Evolutionary conservation across 2,329 filamentous ascomycete species (phyloP).

Genomic region (Penicillium sp.): DNA sequence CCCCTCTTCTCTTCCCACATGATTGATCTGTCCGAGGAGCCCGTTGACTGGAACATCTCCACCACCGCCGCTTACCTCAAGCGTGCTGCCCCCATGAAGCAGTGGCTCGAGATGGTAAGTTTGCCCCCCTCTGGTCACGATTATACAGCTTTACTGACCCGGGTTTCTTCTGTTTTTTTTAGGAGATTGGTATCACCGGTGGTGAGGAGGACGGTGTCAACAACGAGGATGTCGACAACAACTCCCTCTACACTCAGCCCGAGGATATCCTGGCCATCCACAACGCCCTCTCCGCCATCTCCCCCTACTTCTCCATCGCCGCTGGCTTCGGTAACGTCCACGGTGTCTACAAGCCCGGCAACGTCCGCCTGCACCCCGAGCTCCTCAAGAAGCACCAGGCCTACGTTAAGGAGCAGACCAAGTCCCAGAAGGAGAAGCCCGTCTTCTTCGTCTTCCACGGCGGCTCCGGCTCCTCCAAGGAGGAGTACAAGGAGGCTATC

Average conservation of each 20-base stretch:
- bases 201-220: constrained; percentile 98
- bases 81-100: constrained; percentile 92
- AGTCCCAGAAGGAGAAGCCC: constrained; percentile 71
- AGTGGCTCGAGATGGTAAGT: constrained; percentile 95
- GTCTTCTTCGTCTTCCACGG: constrained; percentile 99
- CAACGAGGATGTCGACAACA: constrained; percentile 97
- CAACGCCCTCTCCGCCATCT: constrained; percentile 77
- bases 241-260: constrained; percentile 93
- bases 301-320: constrained; percentile 94
- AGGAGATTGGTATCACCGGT: constrained; percentile 89
- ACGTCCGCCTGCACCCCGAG: constrained; percentile 94
- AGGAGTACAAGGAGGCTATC: constrained; percentile 87
- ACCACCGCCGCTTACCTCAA: constrained; percentile 91
- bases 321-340: constrained; percentile 99
- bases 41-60: constrained; percentile 81
- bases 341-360: constrained; percentile 97
- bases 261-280: constrained; percentile 93
- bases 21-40: constrained; percentile 95
- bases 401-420: constrained; percentile 76
- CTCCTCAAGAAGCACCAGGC: constrained; percentile 95
- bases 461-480: constrained; percentile 82
- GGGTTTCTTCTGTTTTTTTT: not conserved
- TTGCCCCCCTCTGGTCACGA: not conserved
- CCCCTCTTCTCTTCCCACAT: constrained; percentile 96
- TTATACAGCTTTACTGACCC: not conserved